Evolutionary conservation across 2,329 filamentous ascomycete genomes (phyloP), one percentile per base, ranked within the genome.

Genomic region (Catunica adiposa): DNA sequence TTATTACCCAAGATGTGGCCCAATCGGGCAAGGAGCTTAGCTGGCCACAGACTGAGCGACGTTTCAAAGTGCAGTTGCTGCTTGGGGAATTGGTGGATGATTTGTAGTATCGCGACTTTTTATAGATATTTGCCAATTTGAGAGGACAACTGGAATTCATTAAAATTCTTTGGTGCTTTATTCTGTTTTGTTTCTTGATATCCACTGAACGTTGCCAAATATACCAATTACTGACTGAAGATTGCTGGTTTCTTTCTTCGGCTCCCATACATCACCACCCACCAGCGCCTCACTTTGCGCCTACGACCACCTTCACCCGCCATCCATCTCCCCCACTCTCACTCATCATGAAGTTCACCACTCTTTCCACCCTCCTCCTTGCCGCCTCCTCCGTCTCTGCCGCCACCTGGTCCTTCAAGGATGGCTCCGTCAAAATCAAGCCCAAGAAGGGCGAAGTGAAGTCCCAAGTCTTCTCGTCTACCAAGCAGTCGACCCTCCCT

Each of bases 381-480:
- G 71, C 76, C 57, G 71, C 73, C 52, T 72, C 73, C 57, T 71
- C 70, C 60, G 74, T 70, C 55, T 70, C 72, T 61, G 77, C 77
- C 34, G 73, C 47, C n/a, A 77, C 78, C 22, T 90, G 86, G 86
- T 75, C 75, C 56, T 89, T 89, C 63, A 77, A 84, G 61, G 84
- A 89, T 69, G 86, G 76, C 61, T 80, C 76, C 59, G 72, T 89
- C 61, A 75, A 79, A 7, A 73, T 89, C 57, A 71, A 73, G 61
- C 71, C 74, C 62, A 89, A 86, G 69, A 83, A 83, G 73, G 71
- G 73, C 59, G 75, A 73, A 60, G 71, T 72, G 54, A 68, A 74
- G 61, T 37, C 40, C 34, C 29, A 50, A 63, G 87, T 83, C 57
- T 74, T 89, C 54, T 54, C 57, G 17, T 54, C 54, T 7, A 15